These are phyloP conservation scores for Aspergillus melleus DNA, from an alignment of 2,329 filamentous ascomycete species.

Conservation along the genomic window DNA sequence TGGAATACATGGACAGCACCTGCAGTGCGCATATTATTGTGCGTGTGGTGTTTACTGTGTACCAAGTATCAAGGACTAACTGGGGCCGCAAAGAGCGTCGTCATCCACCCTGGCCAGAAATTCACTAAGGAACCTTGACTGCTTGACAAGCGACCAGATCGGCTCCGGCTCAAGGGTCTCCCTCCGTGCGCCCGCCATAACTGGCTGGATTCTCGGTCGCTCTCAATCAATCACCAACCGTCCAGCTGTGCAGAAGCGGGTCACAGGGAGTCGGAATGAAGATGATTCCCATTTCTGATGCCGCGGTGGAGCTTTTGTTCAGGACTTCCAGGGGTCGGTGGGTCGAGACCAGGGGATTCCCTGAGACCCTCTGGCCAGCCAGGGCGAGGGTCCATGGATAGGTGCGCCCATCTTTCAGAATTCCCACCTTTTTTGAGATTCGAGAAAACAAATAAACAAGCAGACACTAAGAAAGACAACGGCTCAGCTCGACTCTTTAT, in stretches of 20 bases:
- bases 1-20: no score
- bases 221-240: constrained; percentile 4
- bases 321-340: constrained; percentile 3
- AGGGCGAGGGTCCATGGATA: no score
- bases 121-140: constrained; percentile 1
- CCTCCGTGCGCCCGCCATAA: not conserved
- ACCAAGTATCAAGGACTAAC: no score
- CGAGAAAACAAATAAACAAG: no score
- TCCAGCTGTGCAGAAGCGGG: not conserved
- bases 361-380: no score
- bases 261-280: constrained; percentile 11
- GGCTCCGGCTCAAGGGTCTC: constrained; percentile 9
- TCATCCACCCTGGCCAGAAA: constrained; percentile 11
- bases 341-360: constrained; percentile 1
- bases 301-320: constrained; percentile 9
- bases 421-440: no score
- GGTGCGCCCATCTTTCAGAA: no score
- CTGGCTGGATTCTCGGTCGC: not conserved
- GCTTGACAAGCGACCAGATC: constrained; percentile 8
- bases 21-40: no score
- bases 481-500: no score
- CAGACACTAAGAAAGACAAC: no score
- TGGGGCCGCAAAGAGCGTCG: not conserved
- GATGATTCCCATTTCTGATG: constrained; percentile 11
- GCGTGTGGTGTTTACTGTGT: no score